Evolutionary conservation across 2,329 filamentous ascomycete genomes (phyloP).

Genomic region (Colletotrichum camelliae): DNA sequence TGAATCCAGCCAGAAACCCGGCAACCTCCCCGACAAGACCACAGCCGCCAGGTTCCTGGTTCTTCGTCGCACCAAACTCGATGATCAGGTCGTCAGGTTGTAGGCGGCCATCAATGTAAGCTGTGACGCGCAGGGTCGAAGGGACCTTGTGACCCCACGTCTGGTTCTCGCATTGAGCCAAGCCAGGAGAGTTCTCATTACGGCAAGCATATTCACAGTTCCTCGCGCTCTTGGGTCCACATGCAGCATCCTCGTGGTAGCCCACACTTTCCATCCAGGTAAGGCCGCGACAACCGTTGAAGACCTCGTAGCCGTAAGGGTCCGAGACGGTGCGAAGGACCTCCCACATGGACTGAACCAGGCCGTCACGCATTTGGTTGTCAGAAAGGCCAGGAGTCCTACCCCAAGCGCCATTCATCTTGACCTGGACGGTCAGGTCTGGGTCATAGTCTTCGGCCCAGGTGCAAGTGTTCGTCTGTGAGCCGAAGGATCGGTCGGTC

Average conservation of each 20-base stretch:
- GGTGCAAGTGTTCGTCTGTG: constrained; percentile 19
- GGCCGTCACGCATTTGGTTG: constrained; percentile 23
- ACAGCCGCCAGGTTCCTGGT: constrained; percentile 11
- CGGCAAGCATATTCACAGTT: constrained; percentile 8
- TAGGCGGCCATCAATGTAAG: constrained; percentile 20
- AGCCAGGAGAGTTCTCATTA: constrained; percentile 6
- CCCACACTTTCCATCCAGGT: constrained; percentile 18
- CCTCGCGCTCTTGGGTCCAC: neutral
- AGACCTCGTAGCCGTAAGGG: constrained; percentile 18
- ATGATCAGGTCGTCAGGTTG: constrained; percentile 21
- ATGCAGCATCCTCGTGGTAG: neutral
- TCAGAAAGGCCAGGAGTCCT: neutral
- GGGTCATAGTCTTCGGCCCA: neutral
- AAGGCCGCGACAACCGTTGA: constrained; percentile 16
- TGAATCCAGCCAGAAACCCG: constrained; percentile 13
- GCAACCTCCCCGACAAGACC: constrained; percentile 10
- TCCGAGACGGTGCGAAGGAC: constrained; percentile 2
- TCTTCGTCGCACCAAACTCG: constrained; percentile 5
- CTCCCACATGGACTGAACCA: constrained; percentile 21
- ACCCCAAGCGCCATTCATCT: constrained; percentile 23
- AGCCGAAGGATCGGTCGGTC: constrained; percentile 5
- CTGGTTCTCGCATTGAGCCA: constrained; percentile 17
- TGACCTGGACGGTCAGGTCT: constrained; percentile 16
- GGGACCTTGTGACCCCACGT: constrained; percentile 22
- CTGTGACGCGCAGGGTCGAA: constrained; percentile 16